Conservation (phyloP, 1,284 basidiomycete species). For the Schizopora paradoxa region DNA sequence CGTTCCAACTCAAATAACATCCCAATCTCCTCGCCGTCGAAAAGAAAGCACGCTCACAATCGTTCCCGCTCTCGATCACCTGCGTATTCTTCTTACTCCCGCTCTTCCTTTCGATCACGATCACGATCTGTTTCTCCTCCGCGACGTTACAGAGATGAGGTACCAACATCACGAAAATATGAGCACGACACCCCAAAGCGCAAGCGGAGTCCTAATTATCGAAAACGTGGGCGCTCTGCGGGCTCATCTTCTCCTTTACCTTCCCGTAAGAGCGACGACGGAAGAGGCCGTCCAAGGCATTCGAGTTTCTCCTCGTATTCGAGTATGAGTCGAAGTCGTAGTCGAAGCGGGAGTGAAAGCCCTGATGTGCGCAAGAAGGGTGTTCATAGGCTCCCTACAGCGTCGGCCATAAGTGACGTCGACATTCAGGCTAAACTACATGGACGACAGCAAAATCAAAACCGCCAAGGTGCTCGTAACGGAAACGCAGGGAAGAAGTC, state of each 20-base stretch:
- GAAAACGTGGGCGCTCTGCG: constrained; percentile 3
- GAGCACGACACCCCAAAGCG: constrained; percentile 12
- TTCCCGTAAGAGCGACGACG: constrained; percentile 20
- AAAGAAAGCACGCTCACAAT: constrained; percentile 28
- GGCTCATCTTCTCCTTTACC: constrained; percentile 12
- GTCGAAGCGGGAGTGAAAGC: constrained; percentile 50
- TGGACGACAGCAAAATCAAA: not conserved
- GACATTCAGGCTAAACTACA: constrained; percentile 22
- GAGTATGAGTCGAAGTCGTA: constrained; percentile 44
- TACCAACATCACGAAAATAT: constrained; percentile 30
- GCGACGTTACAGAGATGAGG: constrained; percentile 46
- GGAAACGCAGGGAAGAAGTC: not conserved
- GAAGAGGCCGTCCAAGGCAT: constrained; percentile 29
- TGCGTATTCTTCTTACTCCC: constrained; percentile 56
- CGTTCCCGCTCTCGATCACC: constrained; percentile 56
- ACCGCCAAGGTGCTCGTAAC: not conserved
- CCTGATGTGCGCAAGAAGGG: constrained; percentile 43
- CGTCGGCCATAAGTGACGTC: constrained; percentile 39
- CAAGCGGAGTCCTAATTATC: constrained; percentile 13
- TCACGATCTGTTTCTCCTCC: constrained; percentile 55
- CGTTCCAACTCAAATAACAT: constrained; percentile 32
- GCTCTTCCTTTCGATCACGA: constrained; percentile 60
- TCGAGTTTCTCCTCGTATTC: constrained; percentile 42
- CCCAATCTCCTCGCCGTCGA: constrained; percentile 25
- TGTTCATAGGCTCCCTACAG: constrained; percentile 58